phyloP scores from a whole-genome alignment of 768 basidiomycete genomes.

The Amanita polypyramis region DNA sequence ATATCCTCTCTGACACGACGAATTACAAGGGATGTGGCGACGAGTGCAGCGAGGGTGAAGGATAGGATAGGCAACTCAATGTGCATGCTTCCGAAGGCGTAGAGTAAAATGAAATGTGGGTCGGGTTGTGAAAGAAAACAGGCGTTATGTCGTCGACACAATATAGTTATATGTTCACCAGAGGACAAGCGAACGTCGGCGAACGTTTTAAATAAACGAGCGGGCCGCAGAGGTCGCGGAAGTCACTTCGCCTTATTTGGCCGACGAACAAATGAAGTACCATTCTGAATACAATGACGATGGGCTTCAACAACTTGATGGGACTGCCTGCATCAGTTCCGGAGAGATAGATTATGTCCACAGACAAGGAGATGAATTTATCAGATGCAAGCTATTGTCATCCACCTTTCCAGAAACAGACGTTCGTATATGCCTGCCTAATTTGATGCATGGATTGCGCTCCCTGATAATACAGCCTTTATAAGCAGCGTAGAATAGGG shows the following conservation, averaged over 20 bases:
- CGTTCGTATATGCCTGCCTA: constrained; percentile 13
- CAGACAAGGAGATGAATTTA: background rate
- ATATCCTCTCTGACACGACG: constrained; percentile 37
- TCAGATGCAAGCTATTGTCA: background rate
- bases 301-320: background rate
- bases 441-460: constrained; percentile 7
- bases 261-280: constrained; percentile 16
- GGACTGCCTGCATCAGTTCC: background rate
- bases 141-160: background rate
- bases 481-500: no score
- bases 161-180: background rate
- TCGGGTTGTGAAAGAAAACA: background rate
- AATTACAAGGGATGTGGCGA: constrained; percentile 29
- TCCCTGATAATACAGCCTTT: no score
- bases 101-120: background rate
- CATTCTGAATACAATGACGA: constrained; percentile 18
- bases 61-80: constrained; percentile 29
- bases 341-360: background rate
- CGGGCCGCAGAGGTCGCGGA: background rate
- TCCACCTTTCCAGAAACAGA: constrained; percentile 12
- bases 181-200: background rate
- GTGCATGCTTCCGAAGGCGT: constrained; percentile 18
- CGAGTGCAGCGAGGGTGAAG: constrained; percentile 31
- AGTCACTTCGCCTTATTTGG: background rate
- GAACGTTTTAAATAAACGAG: background rate